Base-by-base conservation (phyloP, 1,284 basidiomycete genomes). In the Malassezia arunalokei region DNA sequence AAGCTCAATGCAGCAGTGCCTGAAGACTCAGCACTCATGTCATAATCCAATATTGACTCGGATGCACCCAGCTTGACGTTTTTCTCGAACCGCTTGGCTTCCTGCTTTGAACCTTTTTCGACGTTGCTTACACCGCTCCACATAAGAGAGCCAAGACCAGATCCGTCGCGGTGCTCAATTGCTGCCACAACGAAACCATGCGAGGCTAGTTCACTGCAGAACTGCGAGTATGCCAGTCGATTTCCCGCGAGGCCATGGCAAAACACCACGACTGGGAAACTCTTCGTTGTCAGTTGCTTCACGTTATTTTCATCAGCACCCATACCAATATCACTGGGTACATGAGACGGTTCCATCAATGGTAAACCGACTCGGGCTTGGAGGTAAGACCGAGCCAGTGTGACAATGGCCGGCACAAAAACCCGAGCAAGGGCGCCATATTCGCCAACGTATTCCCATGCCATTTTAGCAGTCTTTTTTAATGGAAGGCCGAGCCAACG, bases 111-210 rank as follows among this genome's bases (percentile, higher is more conserved):
- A 17, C 17, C 20, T 11, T 40, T 17, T 9, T 48, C 17, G 17
- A 53, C 15, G 6, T 28, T 40, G 30, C 46, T 43, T 0, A 45
- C 37, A 4, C 48, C 45, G 3, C 47, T 37, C 53, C 53, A 55
- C 17, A 76, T 70, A 20, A 68, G 73, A 8, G 73, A 74, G 37
- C 73, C 74, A 6, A 77, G 75, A 27, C 75, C 74, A 0, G 77
- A 77, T 1, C 78, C 77, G 45, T 79, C 77, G 11, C 76, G 69
- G 51, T 78, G 78, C 56, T 79, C 78, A n/a, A 79, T 73, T 2
- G 75, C 77, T 9, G 72, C 75, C 2, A 79, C 77, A 49, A 67
- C 47, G 49, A 66, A 56, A 5, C 65, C 66, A n/a, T 64, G 46
- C 3, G 56, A 60, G 1, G 66, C 66, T 0, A 68, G 54, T 47